Evolutionary conservation across 805 yeast genomes (phyloP).

Genomic region (Ogataea pilisensis): DNA sequence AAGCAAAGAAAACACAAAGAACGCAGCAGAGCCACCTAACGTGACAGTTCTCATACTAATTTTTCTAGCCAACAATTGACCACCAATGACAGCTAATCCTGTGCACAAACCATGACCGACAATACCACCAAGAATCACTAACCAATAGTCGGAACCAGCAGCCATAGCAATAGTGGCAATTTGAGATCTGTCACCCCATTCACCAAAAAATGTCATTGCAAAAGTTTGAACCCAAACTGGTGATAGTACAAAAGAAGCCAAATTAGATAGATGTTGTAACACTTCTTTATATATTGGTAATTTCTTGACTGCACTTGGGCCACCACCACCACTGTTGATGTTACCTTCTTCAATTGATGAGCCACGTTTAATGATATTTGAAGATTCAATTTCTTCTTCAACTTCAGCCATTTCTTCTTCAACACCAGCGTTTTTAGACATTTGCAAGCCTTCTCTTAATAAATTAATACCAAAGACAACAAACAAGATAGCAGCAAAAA

Average conservation of each 20-base stretch:
- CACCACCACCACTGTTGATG: no score
- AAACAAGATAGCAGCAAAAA: conserved; percentile 77
- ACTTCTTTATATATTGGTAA: conserved; percentile 6
- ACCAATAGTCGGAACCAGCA: conserved; percentile 90
- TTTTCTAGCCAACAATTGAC: conserved; percentile 81
- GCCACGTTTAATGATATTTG: conserved; percentile 47
- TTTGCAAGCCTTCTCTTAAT: conserved; percentile 73
- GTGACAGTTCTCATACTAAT: conserved; percentile 92
- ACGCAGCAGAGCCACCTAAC: conserved; percentile 84
- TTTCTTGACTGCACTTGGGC: background rate
- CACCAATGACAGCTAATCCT: conserved; percentile 88
- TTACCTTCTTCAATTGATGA: conserved; percentile 65
- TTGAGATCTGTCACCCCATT: conserved; percentile 99
- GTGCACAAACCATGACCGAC: conserved; percentile 89
- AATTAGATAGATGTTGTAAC: conserved; percentile 41
- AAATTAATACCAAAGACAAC: conserved; percentile 77
- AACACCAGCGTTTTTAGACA: conserved; percentile 81
- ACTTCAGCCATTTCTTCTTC: conserved; percentile 96
- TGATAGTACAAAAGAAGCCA: conserved; percentile 63
- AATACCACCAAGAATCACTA: conserved; percentile 82
- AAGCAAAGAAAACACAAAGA: conserved; percentile 74
- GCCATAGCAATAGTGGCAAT: conserved; percentile 98
- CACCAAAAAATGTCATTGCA: conserved; percentile 93
- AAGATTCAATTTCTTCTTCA: conserved; percentile 81
- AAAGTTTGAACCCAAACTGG: conserved; percentile 95